Percentiles rank a stretch among this genome's conserved stretches.
These are phyloP conservation scores for Nothopassalora personata DNA, from an alignment of 2,329 filamentous ascomycete species.

Conservation along the genomic window DNA sequence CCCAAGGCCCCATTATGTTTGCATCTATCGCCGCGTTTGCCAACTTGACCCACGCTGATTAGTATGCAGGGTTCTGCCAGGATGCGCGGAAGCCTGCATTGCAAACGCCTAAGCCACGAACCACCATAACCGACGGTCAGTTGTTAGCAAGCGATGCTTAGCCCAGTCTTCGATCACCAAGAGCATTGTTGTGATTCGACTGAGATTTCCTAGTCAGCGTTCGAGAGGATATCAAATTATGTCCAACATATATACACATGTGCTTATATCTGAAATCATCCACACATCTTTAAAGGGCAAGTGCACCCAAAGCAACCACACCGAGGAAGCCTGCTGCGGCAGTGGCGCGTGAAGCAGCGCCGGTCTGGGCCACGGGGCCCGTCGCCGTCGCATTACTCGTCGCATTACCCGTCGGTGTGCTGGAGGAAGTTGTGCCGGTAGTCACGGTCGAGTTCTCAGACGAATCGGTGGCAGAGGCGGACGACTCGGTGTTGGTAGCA, in stretches of 20 bases:
- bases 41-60: too few species aligned
- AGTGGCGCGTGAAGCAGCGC: conserved; percentile 21
- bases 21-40: too few species aligned
- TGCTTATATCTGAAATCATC: neutral
- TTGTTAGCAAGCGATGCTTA: neutral
- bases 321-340: conserved; percentile 24
- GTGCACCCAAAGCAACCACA: conserved; percentile 24
- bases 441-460: neutral
- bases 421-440: neutral
- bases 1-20: too few species aligned
- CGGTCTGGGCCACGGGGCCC: conserved; percentile 4
- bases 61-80: too few species aligned
- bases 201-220: too few species aligned
- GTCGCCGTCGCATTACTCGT: conserved; percentile 2
- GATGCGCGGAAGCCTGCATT: too few species aligned
- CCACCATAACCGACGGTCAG: too few species aligned
- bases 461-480: conserved; percentile 4
- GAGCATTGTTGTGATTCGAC: too few species aligned
- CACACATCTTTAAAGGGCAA: conserved; percentile 18
- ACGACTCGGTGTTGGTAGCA: conserved; percentile 4
- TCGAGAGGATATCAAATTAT: neutral
- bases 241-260: neutral
- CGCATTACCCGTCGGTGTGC: neutral
- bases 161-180: too few species aligned
- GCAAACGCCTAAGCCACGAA: too few species aligned